Base-by-base conservation (phyloP, 2,329 filamentous ascomycete genomes). In the Xylaria sp. region DNA sequence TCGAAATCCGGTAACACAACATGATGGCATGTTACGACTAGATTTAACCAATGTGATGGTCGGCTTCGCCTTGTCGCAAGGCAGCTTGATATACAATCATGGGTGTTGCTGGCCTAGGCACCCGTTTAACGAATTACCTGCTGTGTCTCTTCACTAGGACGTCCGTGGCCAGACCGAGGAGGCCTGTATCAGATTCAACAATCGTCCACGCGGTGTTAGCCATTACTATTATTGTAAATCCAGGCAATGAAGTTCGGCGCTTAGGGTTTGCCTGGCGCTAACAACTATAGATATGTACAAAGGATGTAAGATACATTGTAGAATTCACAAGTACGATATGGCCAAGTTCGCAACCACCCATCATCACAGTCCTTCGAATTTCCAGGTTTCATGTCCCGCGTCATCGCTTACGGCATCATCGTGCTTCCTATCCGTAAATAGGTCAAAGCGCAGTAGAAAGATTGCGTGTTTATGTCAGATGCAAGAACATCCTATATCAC, bases 1-100 rank as follows among this genome's bases (percentile, higher is more conserved):
- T 98, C 23, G 92, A 97, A 80, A 82, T 97, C 74, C 86, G 93
- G 78, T 93, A 75, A 74, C 43, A 43, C 15, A 45, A 36, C 13
- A 34, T 32, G 43, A n/a, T 48, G 43, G 13, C 28, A 25, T 50
- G 23, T 43, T 20, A 50, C 34, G 36, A 34, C 53, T 28, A n/a
- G 25, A 34, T 30, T 23, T n/a, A 52, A 23, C 32, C 5, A 58
- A 43, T 34, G 32, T 12, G 36, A 43, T 57, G 9, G 25, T 56
- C 41, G 15, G 20, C 39, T 62, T 45, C 43, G 59, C 41, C 20
- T 46, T 57, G 15, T 50, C 48, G 25, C 55, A 43, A 53, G 58
- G 60, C 57, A 20, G 36, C 23, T 43, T 46, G 34, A 48, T 50
- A 13, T n/a, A 36, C 39, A 39, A n/a, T 39, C 39, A n/a, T 30